Evolutionary conservation across 352 stramenopile genomes (phyloP).

Genomic region (Phytophthora hibernalis): DNA sequence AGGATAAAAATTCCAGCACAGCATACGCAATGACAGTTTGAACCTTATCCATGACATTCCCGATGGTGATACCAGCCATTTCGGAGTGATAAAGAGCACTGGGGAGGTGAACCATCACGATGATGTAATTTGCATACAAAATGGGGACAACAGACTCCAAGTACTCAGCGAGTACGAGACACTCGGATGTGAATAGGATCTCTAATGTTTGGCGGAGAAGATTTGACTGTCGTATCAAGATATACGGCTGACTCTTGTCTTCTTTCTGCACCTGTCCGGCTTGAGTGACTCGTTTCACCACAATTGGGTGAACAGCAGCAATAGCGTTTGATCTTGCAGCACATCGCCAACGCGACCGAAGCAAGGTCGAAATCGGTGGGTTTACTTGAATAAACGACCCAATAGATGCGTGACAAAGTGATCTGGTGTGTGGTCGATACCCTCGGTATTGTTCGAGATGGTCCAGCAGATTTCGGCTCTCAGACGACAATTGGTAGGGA

Average conservation of each 20-base stretch:
- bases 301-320: too few relatives aligned
- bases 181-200: conserved; percentile 4
- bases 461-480: background rate
- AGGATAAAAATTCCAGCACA: conserved; percentile 24
- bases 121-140: background rate
- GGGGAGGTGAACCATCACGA: conserved; percentile 4
- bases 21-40: conserved; percentile 16
- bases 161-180: conserved; percentile 7
- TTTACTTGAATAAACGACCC: too few relatives aligned
- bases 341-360: too few relatives aligned
- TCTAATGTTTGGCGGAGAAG: background rate
- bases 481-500: background rate
- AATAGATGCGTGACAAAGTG: too few relatives aligned
- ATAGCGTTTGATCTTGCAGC: too few relatives aligned
- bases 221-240: background rate
- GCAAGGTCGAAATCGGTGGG: too few relatives aligned
- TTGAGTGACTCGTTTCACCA: too few relatives aligned
- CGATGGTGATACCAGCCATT: background rate
- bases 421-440: background rate
- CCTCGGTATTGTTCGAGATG: background rate
- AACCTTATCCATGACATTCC: background rate
- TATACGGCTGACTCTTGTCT: background rate
- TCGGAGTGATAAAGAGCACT: conserved; percentile 11
- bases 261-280: too few relatives aligned
- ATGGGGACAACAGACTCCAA: conserved; percentile 8